Base-by-base conservation (phyloP, 441 rosid species). In the Adansonia rubrostipa region DNA sequence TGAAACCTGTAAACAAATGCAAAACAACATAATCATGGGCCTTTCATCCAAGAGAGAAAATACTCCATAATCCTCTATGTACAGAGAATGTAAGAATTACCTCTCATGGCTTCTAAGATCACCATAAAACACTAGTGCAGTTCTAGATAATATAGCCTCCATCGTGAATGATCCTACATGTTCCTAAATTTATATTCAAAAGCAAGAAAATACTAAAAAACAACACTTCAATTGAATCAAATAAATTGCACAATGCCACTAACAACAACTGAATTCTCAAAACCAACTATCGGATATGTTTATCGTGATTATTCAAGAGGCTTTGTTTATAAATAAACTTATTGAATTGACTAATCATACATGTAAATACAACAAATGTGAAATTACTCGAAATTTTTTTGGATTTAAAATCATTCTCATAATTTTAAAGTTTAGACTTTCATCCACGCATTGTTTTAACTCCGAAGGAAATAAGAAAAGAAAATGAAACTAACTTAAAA, bases 101-200 rank as follows among this genome's bases (percentile, higher is more conserved):
- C 98, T 91, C 86, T 96, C 97, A 68, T 96, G 98, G 84, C 92
- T 88, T 89, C 99, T 88, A 70, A 94, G 87, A 81, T 94, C 97
- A 80, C 98, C 99, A 60, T 87, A 92, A 79, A 93, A 94, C n/a
- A 93, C 88, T 0, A 96, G 94, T 3, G 97, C 98, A 2, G 87
- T 80, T 85, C 84, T 84, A 22, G 96, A 87, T 71, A 90, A 82
- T 97, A 96, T 93, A 51, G 92, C 97, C 81, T 93, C 96, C 70
- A 93, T 93, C 1, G 73, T 81, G 44, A 86, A 85, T 7, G 92
- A 86, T 56, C 98, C 96, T n/a, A 83, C 87, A 74, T 77, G 87
- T 77, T 84, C 95, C 98, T 93, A 79, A 71, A 84, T 67, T 75
- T 7, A 24, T 56, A 77, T 78, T 64, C 20, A 79, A 54, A 42